phyloP scores from a whole-genome alignment of 2,329 filamentous ascomycete species.

The Cytospora chrysosperma region DNA sequence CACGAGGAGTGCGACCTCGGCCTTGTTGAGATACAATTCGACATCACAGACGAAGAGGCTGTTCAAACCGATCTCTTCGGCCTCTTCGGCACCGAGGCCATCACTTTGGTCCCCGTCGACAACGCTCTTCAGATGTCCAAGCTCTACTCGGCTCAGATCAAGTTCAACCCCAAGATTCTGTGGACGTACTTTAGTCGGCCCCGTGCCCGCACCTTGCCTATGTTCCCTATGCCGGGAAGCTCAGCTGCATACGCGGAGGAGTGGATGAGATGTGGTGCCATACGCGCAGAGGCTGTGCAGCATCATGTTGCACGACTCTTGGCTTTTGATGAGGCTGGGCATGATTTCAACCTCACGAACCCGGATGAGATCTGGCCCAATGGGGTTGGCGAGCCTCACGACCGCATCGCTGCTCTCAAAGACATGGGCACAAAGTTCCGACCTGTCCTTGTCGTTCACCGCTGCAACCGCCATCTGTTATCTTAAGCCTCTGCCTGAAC shows the following conservation, averaged over 20 bases:
- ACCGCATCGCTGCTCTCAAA: not conserved
- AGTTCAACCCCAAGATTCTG: not conserved
- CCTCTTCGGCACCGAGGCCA: not conserved
- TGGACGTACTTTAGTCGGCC: not conserved
- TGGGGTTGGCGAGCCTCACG: not conserved
- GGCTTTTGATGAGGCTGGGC: not conserved
- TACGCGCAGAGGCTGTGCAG: no score
- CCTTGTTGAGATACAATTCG: not conserved
- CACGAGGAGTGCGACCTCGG: not conserved
- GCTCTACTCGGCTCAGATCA: not conserved
- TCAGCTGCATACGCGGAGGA: not conserved
- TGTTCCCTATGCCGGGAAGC: not conserved
- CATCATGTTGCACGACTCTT: no score
- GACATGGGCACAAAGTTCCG: not conserved
- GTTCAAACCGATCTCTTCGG: not conserved
- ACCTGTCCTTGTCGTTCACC: slow-evolving; percentile 1
- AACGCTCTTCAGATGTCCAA: not conserved
- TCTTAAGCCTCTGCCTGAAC: no score
- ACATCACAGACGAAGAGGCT: not conserved
- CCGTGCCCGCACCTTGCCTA: no score
- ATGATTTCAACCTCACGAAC: not conserved
- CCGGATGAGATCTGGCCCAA: no score
- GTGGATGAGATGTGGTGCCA: no score
- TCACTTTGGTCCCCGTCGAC: not conserved
- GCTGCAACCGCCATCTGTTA: not conserved